These are phyloP conservation scores for Funneliformis geosporum DNA, from an alignment of 192 early-diverging fungal genomes.

Conservation along the genomic window DNA sequence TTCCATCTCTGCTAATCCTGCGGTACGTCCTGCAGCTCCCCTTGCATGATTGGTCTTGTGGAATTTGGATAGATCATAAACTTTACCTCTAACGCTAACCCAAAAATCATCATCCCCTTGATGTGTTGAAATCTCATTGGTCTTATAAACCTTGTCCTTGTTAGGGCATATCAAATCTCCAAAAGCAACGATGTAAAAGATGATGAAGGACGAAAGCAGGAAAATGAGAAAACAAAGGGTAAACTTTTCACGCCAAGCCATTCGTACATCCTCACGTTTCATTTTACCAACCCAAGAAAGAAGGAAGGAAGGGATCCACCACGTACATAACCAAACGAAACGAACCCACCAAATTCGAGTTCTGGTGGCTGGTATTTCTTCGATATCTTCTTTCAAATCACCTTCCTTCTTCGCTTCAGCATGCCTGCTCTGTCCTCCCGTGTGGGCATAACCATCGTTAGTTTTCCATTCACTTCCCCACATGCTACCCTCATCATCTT, in stretches of 20 bases:
- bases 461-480: conserved; percentile 51
- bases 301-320: conserved; percentile 72
- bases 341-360: conserved; percentile 66
- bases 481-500: conserved; percentile 39
- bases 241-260: conserved; percentile 96
- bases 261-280: conserved; percentile 87
- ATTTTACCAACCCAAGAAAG: conserved; percentile 65
- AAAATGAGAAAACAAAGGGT: conserved; percentile 83
- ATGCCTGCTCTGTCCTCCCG: conserved; percentile 4
- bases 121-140: conserved; percentile 61
- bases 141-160: conserved; percentile 60
- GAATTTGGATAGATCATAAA: conserved; percentile 71
- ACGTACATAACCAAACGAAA: conserved; percentile 81
- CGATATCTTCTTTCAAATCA: conserved; percentile 42
- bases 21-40: conserved; percentile 37
- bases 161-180: conserved; percentile 82
- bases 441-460: conserved; percentile 2
- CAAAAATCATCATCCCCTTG: conserved; percentile 61
- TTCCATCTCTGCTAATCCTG: conserved; percentile 45
- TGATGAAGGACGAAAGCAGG: conserved; percentile 68
- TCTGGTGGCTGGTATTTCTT: conserved; percentile 50
- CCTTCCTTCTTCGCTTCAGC: conserved; percentile 1
- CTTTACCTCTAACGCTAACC: conserved; percentile 65
- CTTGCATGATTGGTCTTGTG: conserved; percentile 56
- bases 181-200: conserved; percentile 89